These are phyloP conservation scores for Aristolochia contorta DNA, from an alignment of 164 flowering plant species.

Conservation along the genomic window DNA sequence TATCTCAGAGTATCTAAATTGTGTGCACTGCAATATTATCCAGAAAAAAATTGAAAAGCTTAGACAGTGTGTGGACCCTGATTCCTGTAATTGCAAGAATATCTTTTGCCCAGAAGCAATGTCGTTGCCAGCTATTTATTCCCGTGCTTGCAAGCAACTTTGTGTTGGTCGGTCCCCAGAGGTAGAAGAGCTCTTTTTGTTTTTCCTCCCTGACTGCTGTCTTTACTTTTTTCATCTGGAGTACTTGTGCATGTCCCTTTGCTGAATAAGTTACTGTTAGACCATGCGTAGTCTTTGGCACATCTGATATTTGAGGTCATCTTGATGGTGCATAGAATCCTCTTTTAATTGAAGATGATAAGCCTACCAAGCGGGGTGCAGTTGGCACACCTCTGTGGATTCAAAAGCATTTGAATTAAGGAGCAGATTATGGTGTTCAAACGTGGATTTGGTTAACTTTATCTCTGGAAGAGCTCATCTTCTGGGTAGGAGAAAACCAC, in stretches of 20 bases:
- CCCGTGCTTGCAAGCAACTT: constrained; percentile 50
- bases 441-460: too few relatives aligned
- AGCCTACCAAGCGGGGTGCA: too few relatives aligned
- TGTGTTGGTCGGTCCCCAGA: constrained; percentile 62
- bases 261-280: too few relatives aligned
- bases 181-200: constrained; percentile 28
- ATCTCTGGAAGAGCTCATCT: too few relatives aligned
- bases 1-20: background rate
- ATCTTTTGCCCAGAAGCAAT: constrained; percentile 28
- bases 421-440: too few relatives aligned
- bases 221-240: too few relatives aligned
- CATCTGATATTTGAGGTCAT: background rate
- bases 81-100: constrained; percentile 57
- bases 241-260: too few relatives aligned
- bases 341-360: background rate
- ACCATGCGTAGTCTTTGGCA: background rate
- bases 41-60: constrained; percentile 51
- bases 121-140: constrained; percentile 57
- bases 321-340: background rate
- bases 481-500: too few relatives aligned
- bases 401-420: too few relatives aligned
- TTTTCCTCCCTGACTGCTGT: background rate
- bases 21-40: constrained; percentile 7
- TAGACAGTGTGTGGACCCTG: constrained; percentile 38
- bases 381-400: too few relatives aligned